Conservation (phyloP, 179 eudicot species). For the Carnegiea gigantea region DNA sequence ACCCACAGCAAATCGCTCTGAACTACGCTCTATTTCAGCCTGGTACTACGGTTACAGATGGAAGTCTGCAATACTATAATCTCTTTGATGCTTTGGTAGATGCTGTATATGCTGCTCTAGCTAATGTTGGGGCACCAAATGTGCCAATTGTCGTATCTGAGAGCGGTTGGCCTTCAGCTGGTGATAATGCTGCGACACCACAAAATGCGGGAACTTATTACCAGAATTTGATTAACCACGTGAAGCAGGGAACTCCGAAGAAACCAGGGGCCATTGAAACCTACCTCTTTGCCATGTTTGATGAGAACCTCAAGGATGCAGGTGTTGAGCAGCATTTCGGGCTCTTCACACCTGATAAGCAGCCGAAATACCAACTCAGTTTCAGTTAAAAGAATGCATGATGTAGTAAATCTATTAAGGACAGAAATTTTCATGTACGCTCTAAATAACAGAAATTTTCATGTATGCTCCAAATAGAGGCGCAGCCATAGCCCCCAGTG, state of each 20-base stretch:
- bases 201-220: constrained; percentile 40
- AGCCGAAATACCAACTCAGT: constrained; percentile 44
- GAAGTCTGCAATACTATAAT: constrained; percentile 34
- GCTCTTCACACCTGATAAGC: constrained; percentile 39
- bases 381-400: constrained; percentile 19
- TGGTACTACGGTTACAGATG: constrained; percentile 31
- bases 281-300: constrained; percentile 53
- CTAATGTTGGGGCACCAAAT: constrained; percentile 27
- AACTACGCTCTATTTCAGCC: constrained; percentile 33
- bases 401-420: neutral
- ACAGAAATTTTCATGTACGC: neutral
- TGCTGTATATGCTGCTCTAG: constrained; percentile 36
- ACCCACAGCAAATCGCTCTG: constrained; percentile 19
- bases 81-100: constrained; percentile 55
- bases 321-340: constrained; percentile 48
- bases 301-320: constrained; percentile 41
- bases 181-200: constrained; percentile 22
- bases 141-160: constrained; percentile 31
- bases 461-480: neutral
- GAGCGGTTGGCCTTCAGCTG: constrained; percentile 51
- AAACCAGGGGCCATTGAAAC: constrained; percentile 41
- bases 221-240: constrained; percentile 41
- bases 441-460: neutral
- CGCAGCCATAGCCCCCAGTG: neutral
- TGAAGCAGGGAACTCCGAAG: constrained; percentile 39